Evolutionary conservation across 2,329 filamentous ascomycete genomes (phyloP), one percentile per base, ranked within the genome.

Genomic region (Dothideomycetidae sp.): DNA sequence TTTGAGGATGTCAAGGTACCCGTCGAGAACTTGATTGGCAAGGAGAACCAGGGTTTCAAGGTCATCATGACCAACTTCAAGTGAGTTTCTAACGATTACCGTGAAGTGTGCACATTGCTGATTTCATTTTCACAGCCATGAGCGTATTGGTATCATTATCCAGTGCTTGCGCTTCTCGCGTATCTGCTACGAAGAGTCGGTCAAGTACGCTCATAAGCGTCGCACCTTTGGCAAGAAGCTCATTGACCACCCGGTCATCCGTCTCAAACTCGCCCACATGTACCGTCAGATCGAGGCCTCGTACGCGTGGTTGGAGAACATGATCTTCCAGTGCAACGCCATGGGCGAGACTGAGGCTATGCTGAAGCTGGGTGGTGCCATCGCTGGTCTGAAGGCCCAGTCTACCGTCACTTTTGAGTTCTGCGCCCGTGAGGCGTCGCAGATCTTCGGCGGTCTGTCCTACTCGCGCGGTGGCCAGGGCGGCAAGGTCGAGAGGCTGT

Each of bases 191-290:
- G 40, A 44, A 3, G 37, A 46, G 9, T 49, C 53, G 2, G 47
- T 53, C 30, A 46, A 47, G 16, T 56, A 56, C 34, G 54, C 54
- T 10, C 43, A 49, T 40, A 48, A 46, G 30, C 48, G 54, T 9
- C 48, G 53, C 33, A 57, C 53, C 2, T 57, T 56, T 37, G 54
- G 54, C 12, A 53, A 52, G 36, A 47, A 47, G 4, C 79, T 98
- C 47, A 90, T 94, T 55, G 81, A 94, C 48, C 90, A 98, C 62
- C 84, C 88, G 3, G 90, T 96, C 51, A 96, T 96, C 61, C 84
- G 90, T 9, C 76, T 94, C 65, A 96, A 96, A 68, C 79, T 98
- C 30, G 90, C 90, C 2, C 82, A 96, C 62, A 98, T 98, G 90
- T 88, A 85, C 3, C 78, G 90, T 40, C 90, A 96, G 64, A 93